Base-by-base conservation (phyloP, 179 eudicot species). In the Dionaea muscipula region DNA sequence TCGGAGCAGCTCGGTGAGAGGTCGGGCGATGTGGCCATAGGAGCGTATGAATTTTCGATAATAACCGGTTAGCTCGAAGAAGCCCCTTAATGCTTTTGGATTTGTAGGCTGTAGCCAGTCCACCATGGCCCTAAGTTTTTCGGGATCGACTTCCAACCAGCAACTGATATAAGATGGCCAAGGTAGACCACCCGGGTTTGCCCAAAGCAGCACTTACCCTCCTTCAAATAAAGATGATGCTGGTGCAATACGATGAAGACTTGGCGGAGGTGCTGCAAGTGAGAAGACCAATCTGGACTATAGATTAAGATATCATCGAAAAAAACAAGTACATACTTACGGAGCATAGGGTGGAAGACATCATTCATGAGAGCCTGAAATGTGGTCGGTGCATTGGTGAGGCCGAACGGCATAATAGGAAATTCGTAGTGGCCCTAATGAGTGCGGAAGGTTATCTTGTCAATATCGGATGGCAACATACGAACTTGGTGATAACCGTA, bases 31-130 rank as follows among this genome's bases (percentile, higher is more conserved):
- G 4, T 25, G 0, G 1, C 39, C 56, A 20, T 56, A 56, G 16
- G 44, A 62, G 2, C 67, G 53, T 1, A 26, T 54, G 7, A 62
- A 12, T n/a, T n/a, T n/a, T n/a, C n/a, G n/a, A n/a, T n/a, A n/a
- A n/a, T n/a, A n/a, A n/a, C n/a, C n/a, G n/a, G n/a, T n/a, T n/a
- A n/a, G n/a, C n/a, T n/a, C n/a, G n/a, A n/a, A n/a, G n/a, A n/a
- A n/a, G n/a, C n/a, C n/a, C n/a, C n/a, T n/a, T n/a, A n/a, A n/a
- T n/a, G n/a, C n/a, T n/a, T n/a, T n/a, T n/a, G n/a, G n/a, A n/a
- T n/a, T n/a, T n/a, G n/a, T n/a, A n/a, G n/a, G n/a, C n/a, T n/a
- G n/a, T n/a, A n/a, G n/a, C n/a, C n/a, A n/a, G n/a, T n/a, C n/a
- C n/a, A n/a, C n/a, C n/a, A n/a, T n/a, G n/a, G n/a, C n/a, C n/a